phyloP scores from a whole-genome alignment of 768 basidiomycete species.

The Sporobolomyces pararoseus region DNA sequence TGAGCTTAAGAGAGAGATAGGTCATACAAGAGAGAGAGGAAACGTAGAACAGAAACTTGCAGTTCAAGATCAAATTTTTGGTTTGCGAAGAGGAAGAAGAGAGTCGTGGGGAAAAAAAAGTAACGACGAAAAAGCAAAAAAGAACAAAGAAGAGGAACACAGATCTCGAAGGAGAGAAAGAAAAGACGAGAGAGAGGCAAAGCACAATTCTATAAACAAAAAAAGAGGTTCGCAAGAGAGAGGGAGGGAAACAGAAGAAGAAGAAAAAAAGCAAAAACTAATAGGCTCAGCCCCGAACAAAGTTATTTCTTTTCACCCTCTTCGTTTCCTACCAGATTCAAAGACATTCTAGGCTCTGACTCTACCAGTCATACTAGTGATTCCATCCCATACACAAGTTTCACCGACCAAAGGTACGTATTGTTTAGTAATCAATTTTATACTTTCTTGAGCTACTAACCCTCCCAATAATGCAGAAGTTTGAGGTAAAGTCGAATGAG shows the following conservation, averaged over 20 bases:
- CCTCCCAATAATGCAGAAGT: conserved; percentile 91
- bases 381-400: conserved; percentile 75
- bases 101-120: too few relatives aligned
- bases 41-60: too few relatives aligned
- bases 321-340: too few relatives aligned
- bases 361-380: conserved; percentile 48
- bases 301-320: too few relatives aligned
- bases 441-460: conserved; percentile 88
- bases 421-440: conserved; percentile 94
- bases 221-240: too few relatives aligned
- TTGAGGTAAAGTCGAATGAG: conserved; percentile 78
- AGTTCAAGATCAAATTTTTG: too few relatives aligned
- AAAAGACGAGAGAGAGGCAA: neutral
- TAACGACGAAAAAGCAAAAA: neutral
- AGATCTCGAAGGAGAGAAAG: neutral
- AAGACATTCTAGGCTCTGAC: conserved; percentile 10
- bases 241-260: too few relatives aligned
- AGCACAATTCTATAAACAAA: neutral
- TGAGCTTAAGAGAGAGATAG: too few relatives aligned
- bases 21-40: too few relatives aligned
- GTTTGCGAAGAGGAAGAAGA: too few relatives aligned
- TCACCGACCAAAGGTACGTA: conserved; percentile 80
- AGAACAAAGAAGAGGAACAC: neutral
- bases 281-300: too few relatives aligned
- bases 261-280: too few relatives aligned